phyloP scores from a whole-genome alignment of 495 filamentous ascomycete genomes.

The Extremus antarcticus region DNA sequence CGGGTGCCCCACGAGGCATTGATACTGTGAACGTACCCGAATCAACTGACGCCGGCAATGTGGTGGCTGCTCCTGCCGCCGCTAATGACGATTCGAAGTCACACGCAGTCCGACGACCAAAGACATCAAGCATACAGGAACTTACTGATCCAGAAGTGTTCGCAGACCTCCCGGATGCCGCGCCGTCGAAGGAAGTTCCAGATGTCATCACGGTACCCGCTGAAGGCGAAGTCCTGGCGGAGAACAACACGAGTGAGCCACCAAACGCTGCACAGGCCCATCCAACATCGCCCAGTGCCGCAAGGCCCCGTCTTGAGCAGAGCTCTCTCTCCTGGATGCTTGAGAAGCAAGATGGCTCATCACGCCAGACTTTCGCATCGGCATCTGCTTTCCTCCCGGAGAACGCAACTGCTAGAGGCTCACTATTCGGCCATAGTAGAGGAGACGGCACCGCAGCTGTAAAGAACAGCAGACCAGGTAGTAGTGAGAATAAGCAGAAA shows the following conservation, averaged over 20 bases:
- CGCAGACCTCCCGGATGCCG: neutral
- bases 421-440: slow-evolving; percentile 4
- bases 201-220: neutral
- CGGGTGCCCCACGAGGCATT: too few relatives aligned
- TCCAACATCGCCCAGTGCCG: neutral
- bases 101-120: neutral
- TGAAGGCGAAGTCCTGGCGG: neutral
- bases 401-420: neutral
- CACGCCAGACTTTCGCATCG: neutral
- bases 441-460: neutral
- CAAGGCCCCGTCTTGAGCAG: slow-evolving; percentile 59
- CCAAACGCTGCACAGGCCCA: too few relatives aligned
- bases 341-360: slow-evolving; percentile 33
- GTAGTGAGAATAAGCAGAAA: neutral
- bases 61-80: neutral
- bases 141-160: slow-evolving; percentile 3
- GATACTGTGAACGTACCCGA: too few relatives aligned
- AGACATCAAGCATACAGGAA: neutral
- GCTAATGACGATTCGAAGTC: neutral
- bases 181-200: neutral
- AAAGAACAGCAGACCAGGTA: neutral
- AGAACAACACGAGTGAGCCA: neutral
- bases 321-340: slow-evolving; percentile 96
- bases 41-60: too few relatives aligned
- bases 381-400: neutral